A percentile compares a stretch with the other conserved stretches of the same genome.
Evolutionary conservation across 75 land plant species (phyloP).

Genomic region (Picea glauca): DNA sequence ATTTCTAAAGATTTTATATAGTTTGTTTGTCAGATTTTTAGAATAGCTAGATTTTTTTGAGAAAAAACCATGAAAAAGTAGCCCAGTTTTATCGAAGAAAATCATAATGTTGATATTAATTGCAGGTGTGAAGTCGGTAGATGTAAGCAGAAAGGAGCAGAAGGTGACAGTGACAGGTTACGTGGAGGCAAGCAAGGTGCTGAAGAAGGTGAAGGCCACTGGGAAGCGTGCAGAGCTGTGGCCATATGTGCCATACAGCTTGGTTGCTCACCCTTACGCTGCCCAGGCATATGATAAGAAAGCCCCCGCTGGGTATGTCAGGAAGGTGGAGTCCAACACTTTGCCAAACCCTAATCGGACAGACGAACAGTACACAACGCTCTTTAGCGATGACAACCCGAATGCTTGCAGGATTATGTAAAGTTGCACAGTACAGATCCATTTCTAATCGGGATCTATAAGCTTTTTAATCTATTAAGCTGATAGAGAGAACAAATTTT

Average conservation of each 20-base stretch:
- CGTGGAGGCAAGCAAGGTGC: conserved; percentile 8
- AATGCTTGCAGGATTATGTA: conserved; percentile 67
- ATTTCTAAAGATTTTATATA: no score
- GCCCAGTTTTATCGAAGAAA: not conserved
- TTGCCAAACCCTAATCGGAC: conserved; percentile 5
- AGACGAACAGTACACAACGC: conserved; percentile 34
- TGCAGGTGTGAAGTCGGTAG: conserved; percentile 6
- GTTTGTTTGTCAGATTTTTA: no score
- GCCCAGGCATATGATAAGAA: conserved; percentile 58
- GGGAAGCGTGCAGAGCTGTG: conserved; percentile 30
- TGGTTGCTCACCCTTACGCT: conserved; percentile 45
- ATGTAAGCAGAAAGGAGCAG: conserved; percentile 3
- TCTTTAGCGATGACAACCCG: conserved; percentile 70
- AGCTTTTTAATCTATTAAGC: no score
- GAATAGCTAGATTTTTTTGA: no score
- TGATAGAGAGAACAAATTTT: no score
- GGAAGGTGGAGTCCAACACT: not conserved
- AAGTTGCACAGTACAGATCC: not conserved
- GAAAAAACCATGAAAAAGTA: not conserved
- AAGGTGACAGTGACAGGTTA: conserved; percentile 11
- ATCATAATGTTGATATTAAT: not conserved
- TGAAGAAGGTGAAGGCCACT: conserved; percentile 1
- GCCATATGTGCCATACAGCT: conserved; percentile 66
- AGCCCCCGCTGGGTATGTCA: conserved; percentile 54
- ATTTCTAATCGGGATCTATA: no score